Conservation (phyloP, 83 land plant species). For the Larix sibirica region DNA sequence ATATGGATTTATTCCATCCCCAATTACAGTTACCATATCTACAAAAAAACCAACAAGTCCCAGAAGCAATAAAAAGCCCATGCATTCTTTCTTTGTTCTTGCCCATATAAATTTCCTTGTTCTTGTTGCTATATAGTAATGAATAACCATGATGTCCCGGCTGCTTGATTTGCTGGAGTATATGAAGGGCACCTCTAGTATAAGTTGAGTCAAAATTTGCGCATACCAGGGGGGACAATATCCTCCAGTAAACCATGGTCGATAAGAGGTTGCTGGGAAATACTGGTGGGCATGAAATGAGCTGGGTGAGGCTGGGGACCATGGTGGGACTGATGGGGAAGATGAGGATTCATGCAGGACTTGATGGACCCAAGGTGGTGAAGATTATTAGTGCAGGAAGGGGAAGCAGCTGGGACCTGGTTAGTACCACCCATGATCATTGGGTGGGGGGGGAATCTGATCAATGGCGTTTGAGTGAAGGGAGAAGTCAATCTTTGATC, state of each 20-base stretch:
- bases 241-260: conserved; percentile 68
- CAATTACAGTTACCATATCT: conserved; percentile 8
- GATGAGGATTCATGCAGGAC: neutral
- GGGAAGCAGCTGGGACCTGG: conserved; percentile 16
- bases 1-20: neutral
- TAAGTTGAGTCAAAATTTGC: too few relatives aligned
- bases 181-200: too few relatives aligned
- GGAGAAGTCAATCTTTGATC: neutral
- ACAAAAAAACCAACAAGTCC: neutral
- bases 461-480: neutral
- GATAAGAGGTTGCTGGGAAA: too few relatives aligned
- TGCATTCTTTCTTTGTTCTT: too few relatives aligned
- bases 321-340: neutral
- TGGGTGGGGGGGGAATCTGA: neutral
- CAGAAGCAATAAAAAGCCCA: too few relatives aligned
- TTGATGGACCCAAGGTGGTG: too few relatives aligned
- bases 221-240: conserved; percentile 33
- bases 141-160: too few relatives aligned
- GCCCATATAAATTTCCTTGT: too few relatives aligned
- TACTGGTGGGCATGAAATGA: neutral
- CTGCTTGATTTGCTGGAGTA: too few relatives aligned
- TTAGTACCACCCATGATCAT: neutral
- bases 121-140: too few relatives aligned
- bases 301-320: neutral
- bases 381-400: neutral